Evolutionary conservation across 106 monocot genomes (phyloP), one percentile per base, ranked within the genome.

Genomic region (Apostasia shenzhenica): DNA sequence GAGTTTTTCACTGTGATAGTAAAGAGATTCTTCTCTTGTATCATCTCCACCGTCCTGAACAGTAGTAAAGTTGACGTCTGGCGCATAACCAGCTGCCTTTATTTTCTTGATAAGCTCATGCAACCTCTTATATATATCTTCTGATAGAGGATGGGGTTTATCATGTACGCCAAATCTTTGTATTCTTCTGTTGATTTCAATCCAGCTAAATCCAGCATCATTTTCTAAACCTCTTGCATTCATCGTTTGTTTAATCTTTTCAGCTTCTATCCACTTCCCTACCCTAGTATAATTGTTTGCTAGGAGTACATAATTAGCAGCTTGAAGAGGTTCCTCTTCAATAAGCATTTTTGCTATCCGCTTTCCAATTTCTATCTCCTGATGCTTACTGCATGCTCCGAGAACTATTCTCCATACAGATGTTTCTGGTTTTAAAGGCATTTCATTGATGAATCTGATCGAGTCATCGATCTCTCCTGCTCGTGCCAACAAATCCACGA

Each of bases 341-440:
- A 80, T 26, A 11, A 80, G 63, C 47, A 70, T 8, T 38, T 74
- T 49, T 70, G 74, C 74, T n/a, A 75, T 38, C 48, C 60, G 70
- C 48, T n/a, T 64, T 60, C 73, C 74, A 39, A 48, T 65, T 47
- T 54, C 50, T 8, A 75, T 58, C 50, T 80, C 63, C 50, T 52
- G 49, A 51, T 80, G 74, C 45, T 80, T 80, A 5, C 66, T 38
- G 56, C 74, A 75, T 41, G 70, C 80, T 75, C 80, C 75, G 14
- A 80, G 75, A 26, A 80, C 14, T 38, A 64, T 57, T 10, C 63
- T 41, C 74, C 73, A 80, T 41, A 74, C 39, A 9, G 61, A 70
- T 5, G 69, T 8, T 4, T 64, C 70, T 10, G 63, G 58, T 59
- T 70, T 41, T 10, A 69, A 74, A 50, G 73, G 74, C 70, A 74